A percentile compares a stretch with the other conserved stretches of the same genome.
Evolutionary conservation across 1,284 basidiomycete genomes (phyloP).

Genomic region (Athelia sp.): DNA sequence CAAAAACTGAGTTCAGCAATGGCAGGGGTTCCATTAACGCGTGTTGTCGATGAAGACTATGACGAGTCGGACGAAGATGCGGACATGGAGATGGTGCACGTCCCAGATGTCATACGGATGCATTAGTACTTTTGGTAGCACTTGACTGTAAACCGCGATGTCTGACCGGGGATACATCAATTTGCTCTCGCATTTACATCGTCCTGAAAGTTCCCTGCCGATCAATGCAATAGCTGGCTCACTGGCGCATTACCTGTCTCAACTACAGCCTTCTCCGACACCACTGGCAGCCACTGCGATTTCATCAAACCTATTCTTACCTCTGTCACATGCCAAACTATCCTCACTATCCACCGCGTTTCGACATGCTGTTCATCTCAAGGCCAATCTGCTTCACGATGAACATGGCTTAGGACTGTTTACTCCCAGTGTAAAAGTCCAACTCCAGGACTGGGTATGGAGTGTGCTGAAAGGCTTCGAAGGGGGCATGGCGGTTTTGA

Average conservation of each 20-base stretch:
- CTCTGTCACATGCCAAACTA: conserved; percentile 45
- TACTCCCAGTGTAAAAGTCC: conserved; percentile 31
- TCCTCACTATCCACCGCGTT: conserved; percentile 53
- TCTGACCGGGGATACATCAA: conserved; percentile 42
- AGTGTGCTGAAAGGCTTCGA: conserved; percentile 57
- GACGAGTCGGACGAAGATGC: conserved; percentile 28
- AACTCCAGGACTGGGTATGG: conserved; percentile 47
- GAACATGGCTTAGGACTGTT: conserved; percentile 37
- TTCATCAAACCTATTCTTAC: conserved; percentile 53
- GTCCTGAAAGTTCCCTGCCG: conserved; percentile 39
- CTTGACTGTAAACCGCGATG: too few species aligned
- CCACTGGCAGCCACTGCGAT: conserved; percentile 62
- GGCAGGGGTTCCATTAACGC: conserved; percentile 1
- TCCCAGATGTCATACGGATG: conserved; percentile 7
- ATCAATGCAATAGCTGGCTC: conserved; percentile 51
- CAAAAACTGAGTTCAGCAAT: background rate
- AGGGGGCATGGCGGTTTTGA: conserved; percentile 55
- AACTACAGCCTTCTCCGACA: conserved; percentile 45
- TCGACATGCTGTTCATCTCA: conserved; percentile 58
- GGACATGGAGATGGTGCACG: conserved; percentile 26
- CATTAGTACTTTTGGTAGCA: too few species aligned
- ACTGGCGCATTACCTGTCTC: conserved; percentile 59
- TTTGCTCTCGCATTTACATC: conserved; percentile 55
- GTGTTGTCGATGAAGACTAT: conserved; percentile 14
- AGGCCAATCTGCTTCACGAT: conserved; percentile 32